Percentiles rank a stretch among this genome's conserved stretches.
Evolutionary conservation across 2,329 filamentous ascomycete species (phyloP).

Genomic region (Aureobasidium sp.): DNA sequence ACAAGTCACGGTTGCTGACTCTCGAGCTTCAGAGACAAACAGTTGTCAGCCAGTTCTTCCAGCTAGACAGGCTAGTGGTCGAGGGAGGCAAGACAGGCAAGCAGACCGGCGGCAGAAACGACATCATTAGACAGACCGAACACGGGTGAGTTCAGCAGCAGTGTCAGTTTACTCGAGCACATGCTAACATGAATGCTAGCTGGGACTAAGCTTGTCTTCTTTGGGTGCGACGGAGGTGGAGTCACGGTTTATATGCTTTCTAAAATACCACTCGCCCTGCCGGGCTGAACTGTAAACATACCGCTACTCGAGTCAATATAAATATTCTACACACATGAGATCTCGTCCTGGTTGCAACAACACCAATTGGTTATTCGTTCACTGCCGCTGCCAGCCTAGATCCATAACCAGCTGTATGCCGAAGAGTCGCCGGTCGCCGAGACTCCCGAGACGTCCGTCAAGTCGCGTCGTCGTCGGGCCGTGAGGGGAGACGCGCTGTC

Average conservation of each 20-base stretch:
- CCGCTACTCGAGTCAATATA: neutral
- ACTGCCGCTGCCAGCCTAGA: neutral
- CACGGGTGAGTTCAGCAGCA: constrained; percentile 53
- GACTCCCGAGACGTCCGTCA: constrained; percentile 1
- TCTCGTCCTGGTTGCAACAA: neutral
- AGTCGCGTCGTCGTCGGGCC: constrained; percentile 9
- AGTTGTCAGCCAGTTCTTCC: constrained; percentile 88
- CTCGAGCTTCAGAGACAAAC: constrained; percentile 72
- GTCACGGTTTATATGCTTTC: constrained; percentile 14
- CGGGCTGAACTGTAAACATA: constrained; percentile 9
- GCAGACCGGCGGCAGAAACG: constrained; percentile 59
- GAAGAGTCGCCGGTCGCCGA: constrained; percentile 4
- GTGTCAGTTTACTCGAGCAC: neutral
- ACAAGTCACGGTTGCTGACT: constrained; percentile 30
- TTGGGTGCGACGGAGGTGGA: neutral
- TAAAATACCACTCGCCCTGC: constrained; percentile 10
- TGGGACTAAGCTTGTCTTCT: constrained; percentile 8
- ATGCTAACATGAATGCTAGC: neutral
- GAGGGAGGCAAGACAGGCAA: constrained; percentile 78
- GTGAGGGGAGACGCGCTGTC: constrained; percentile 10
- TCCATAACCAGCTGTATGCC: neutral
- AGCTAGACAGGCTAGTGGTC: constrained; percentile 83
- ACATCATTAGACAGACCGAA: constrained; percentile 69
- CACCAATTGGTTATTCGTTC: neutral
- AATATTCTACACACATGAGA: neutral